Percentiles rank a stretch among this genome's conserved stretches.
Evolutionary conservation across 352 stramenopile genomes (phyloP).

Genomic region (Globisporangium viniferum): DNA sequence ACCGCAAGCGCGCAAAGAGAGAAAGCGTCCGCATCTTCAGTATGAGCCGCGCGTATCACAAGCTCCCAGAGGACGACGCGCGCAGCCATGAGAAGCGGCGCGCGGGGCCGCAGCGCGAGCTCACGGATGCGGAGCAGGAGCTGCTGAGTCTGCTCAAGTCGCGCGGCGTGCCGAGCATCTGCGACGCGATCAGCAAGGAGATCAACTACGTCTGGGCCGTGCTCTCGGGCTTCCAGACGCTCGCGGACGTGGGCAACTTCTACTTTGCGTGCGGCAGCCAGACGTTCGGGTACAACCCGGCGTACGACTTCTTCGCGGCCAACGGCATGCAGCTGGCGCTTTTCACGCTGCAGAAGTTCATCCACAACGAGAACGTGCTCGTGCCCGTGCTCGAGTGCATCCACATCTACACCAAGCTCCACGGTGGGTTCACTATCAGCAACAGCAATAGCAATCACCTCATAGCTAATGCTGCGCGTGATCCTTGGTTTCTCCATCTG

Average conservation of each 20-base stretch:
- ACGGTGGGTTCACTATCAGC: constrained; percentile 28
- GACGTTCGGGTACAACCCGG: constrained; percentile 67
- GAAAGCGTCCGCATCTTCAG: background rate
- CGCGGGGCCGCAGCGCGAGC: constrained; percentile 18
- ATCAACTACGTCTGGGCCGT: constrained; percentile 79
- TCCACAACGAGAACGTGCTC: constrained; percentile 65
- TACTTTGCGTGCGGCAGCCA: constrained; percentile 72
- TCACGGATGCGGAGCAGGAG: constrained; percentile 63
- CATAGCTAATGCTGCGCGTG: background rate
- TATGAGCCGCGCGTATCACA: constrained; percentile 32
- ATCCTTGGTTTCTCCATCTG: constrained; percentile 7
- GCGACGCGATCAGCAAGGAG: constrained; percentile 66
- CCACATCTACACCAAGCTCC: constrained; percentile 67
- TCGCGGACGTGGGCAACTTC: constrained; percentile 66
- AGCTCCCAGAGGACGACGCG: constrained; percentile 17
- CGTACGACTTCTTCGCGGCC: constrained; percentile 57
- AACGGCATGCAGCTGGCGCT: constrained; percentile 66
- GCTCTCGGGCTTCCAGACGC: constrained; percentile 62
- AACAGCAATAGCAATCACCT: background rate
- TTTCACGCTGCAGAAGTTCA: constrained; percentile 71
- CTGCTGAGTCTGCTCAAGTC: constrained; percentile 59
- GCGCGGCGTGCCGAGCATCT: constrained; percentile 61
- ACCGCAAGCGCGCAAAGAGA: background rate
- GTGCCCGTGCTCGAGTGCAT: constrained; percentile 66
- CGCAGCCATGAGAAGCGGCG: background rate